Conservation (phyloP, 352 stramenopile genomes). For the Phytophthora aleatoria region DNA sequence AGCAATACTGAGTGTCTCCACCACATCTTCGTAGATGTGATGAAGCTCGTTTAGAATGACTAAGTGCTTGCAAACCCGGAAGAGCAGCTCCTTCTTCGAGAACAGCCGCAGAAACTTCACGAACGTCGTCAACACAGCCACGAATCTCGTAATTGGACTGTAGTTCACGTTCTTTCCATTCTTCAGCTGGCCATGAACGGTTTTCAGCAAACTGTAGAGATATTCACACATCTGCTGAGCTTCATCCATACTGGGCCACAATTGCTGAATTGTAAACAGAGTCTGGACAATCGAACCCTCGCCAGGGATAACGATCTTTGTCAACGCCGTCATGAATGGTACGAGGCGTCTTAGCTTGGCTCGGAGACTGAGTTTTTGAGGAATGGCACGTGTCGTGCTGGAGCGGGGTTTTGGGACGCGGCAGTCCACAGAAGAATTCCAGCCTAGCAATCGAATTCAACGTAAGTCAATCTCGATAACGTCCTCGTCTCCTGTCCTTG, state of each 20-base stretch:
- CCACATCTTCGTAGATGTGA: background rate
- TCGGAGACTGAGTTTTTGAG: background rate
- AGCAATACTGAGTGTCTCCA: background rate
- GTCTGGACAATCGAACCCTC: background rate
- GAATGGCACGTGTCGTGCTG: background rate
- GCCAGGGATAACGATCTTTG: background rate
- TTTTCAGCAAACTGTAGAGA: background rate
- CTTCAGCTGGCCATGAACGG: background rate
- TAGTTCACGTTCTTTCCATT: background rate
- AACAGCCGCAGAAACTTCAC: background rate
- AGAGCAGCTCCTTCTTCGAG: background rate
- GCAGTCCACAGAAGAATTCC: background rate
- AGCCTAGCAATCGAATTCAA: background rate
- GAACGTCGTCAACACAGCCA: background rate
- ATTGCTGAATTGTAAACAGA: background rate
- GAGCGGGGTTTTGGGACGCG: background rate
- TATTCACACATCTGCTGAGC: background rate
- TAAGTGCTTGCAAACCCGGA: background rate
- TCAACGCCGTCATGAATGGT: background rate
- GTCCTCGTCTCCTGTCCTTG: slow-evolving; percentile 29
- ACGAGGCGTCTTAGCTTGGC: too few relatives aligned
- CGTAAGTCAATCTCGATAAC: slow-evolving; percentile 47
- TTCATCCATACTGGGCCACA: background rate
- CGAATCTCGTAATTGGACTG: background rate
- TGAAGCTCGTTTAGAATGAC: background rate